Base-by-base conservation (phyloP, 305 asterid genomes). In the Plantago lanceolata region DNA sequence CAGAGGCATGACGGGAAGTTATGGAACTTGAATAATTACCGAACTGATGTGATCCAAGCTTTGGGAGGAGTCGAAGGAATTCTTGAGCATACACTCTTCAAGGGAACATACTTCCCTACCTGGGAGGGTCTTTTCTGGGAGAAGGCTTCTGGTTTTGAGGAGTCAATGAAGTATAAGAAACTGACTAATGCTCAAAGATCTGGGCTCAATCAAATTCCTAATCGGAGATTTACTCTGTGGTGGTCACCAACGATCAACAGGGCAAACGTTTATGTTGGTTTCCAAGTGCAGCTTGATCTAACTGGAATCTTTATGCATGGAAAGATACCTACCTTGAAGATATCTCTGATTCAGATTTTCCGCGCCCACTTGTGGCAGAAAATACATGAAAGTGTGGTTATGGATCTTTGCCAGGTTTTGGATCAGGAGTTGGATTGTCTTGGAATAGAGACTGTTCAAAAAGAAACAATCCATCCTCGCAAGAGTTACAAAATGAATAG, bases 111-210 rank as follows among this genome's bases (percentile, higher is more conserved):
- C 77, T 94, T 94, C 78, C 99, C 99, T 47, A 90, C 99, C 8
- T 94, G 99, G 97, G 99, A 94, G 88, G 99, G 99, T 77, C 97
- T 94, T 64, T 94, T 94, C 82, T 90, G 99, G 99, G 99, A 94
- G 82, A 94, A 94, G 85, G 99, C 99, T 63, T 94, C 99, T 55
- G 99, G 99, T 64, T 94, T 94, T 65, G 99, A 94, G 81, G 99
- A 94, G 82, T 90, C 99, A 40, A 94, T 94, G 99, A 94, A 94
- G 76, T 94, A 94, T 66, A 94, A 90, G 86, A 94, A 94, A 73
- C 73, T 94, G 81, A 94, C 99, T 0, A 94, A 94, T 74, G 99
- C 99, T 21, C 99, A 94, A 61, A 80, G 99, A 71, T 94, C 99
- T 72, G 99, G 99, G 63, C 99, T 94, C 20, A 94, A 94, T 72